phyloP scores from a whole-genome alignment of 2,329 filamentous ascomycete species.

The Stromatinia cepivora region DNA sequence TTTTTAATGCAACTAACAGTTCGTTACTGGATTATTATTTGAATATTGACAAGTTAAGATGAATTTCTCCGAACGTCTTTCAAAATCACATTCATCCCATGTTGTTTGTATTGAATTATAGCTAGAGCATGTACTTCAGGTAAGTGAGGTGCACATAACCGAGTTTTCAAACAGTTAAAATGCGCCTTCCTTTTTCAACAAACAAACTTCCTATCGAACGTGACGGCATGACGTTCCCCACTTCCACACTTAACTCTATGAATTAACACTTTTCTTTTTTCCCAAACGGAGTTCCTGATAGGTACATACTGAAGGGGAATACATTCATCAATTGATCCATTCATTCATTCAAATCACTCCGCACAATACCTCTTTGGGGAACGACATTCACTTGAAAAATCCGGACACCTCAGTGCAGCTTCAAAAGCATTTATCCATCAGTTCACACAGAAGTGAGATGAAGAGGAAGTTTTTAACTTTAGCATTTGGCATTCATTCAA shows the following conservation, averaged over 20 bases:
- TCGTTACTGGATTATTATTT: not conserved
- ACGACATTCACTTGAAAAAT: not conserved
- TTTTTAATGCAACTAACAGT: not conserved
- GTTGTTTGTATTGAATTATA: not conserved
- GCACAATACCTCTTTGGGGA: not conserved
- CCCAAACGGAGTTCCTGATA: not conserved
- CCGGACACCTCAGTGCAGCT: not conserved
- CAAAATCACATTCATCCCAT: not conserved
- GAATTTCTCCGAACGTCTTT: not conserved
- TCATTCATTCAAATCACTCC: not conserved
- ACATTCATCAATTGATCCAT: not conserved
- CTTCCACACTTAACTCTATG: not conserved
- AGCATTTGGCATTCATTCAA: not conserved
- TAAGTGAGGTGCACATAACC: conserved; percentile 1
- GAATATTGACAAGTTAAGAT: not conserved
- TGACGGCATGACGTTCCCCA: not conserved
- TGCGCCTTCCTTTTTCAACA: conserved; percentile 9
- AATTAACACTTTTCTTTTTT: not conserved
- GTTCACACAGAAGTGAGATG: not conserved
- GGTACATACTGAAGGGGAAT: not conserved
- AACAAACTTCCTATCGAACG: conserved; percentile 3
- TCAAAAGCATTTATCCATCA: not conserved
- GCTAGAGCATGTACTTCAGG: not conserved
- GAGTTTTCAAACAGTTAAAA: conserved; percentile 5
- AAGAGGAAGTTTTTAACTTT: not conserved